Evolutionary conservation across 768 basidiomycete species (phyloP), one percentile per base, ranked within the genome.

Genomic region (Boletus pseudopeckii): DNA sequence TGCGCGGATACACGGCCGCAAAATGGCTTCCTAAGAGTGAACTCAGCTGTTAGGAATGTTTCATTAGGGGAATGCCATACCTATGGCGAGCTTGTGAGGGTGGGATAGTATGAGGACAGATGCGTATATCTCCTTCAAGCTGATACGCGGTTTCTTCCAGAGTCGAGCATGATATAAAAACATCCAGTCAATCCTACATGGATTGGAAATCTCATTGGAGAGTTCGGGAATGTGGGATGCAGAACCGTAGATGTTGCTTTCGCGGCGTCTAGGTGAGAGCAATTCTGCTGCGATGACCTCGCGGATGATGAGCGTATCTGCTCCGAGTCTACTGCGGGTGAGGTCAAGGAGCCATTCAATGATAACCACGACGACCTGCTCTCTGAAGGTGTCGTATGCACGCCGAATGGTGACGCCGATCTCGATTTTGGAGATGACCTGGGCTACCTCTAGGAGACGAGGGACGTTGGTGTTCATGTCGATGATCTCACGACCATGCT

Each of bases 331-430:
- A 59, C 83, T 82, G 26, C 85, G 78, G n/a, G 85, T 87, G 49
- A 92, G 76, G 68, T 92, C 90, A 54, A 89, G 72, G 39, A 93
- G 74, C 90, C 89, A 90, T 68, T 92, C 88, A 55, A 95, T 88
- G 54, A 97, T 81, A 40, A 92, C 87, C 1, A 82, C 83, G 7
- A 82, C 84, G 36, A 92, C 79, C 68, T 93, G 86, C 65, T 98
- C 96, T 58, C 88, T 80, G 65, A 93, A 97, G 0, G 88, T 90
- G 63, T 96, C 92, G 63, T 86, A 85, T 7, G 90, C 88, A 39
- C 89, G 80, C 5, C 94, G 84, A 49, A 98, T 83, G 5, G 91
- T 94, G 37, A 97, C 90, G 14, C 89, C 92, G 2, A 98, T 76
- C 61, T 98, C 96, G 54, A 98, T 93, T 64, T 92, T 88, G 7